Evolutionary conservation across 257 asterid species (phyloP), one percentile per base, ranked within the genome.

Genomic region (Eustoma russellianum): DNA sequence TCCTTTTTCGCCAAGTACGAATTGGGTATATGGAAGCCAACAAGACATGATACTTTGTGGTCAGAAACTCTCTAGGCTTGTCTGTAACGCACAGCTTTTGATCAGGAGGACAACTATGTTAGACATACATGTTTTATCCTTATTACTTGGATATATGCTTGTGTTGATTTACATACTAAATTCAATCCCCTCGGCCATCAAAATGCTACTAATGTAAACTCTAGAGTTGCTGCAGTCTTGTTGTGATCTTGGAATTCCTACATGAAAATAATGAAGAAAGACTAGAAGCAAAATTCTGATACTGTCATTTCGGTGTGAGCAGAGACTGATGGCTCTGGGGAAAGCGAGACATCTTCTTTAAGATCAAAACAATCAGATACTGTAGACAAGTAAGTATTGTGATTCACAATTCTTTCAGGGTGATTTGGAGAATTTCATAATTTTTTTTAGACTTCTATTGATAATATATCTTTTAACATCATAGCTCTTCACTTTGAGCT

Each of bases 271-370:
- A 54, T 33, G 51, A 48, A 45, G 67, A 72, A 41, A 66, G 53
- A 64, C 48, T 18, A 38, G 13, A 41, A 53, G 46, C 44, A 65
- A 19, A 52, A 62, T 51, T 69, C 70, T 71, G 70, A 70, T 59
- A 45, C 28, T 64, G 52, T 57, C 63, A 53, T 72, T 64, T 70
- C 53, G 72, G 50, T 70, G 77, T 70, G 60, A 61, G 65, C 84
- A 77, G 88, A 70, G 63, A 45, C 79, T 79, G 77, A 81, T 57
- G 76, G 57, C 70, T 58, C 55, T 33, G 53, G 6, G 13, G 59
- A 73, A 44, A 64, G 72, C 55, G 47, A 38, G 10, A 2, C 12
- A 52, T 66, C 46, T 9, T 44, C 55, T 34, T 53, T 57, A 40
- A 13, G 79, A 58, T 44, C 55, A 67, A 67, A 52, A 63, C 55